These are phyloP conservation scores for Pseudotsuga menziesii DNA, from an alignment of 75 land plant genomes.

Conservation along the genomic window DNA sequence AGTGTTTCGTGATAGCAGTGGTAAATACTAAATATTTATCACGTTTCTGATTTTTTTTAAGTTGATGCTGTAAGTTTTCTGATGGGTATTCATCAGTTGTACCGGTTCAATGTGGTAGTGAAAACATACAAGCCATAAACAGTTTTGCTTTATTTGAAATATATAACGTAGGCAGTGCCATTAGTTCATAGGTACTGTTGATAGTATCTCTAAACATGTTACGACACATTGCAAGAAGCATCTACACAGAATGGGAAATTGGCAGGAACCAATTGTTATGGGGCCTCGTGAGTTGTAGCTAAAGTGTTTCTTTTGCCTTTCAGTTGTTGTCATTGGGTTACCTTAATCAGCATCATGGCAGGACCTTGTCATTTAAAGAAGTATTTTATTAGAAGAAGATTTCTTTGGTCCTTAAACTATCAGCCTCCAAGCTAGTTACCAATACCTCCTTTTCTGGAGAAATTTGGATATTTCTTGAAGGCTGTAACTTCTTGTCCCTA, in stretches of 20 bases:
- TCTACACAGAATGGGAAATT: not conserved
- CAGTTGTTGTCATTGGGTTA: constrained; percentile 82
- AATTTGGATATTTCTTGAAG: not conserved
- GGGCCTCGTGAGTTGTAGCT: not conserved
- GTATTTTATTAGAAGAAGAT: too few species aligned
- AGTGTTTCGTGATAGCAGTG: constrained; percentile 86
- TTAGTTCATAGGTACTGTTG: too few species aligned
- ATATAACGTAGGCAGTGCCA: too few species aligned
- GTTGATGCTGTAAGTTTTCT: not conserved
- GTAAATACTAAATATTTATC: constrained; percentile 44
- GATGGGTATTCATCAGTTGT: not conserved
- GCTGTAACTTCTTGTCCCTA: not conserved
- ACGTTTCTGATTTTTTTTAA: not conserved
- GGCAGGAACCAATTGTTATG: not conserved
- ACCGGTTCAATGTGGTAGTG: too few species aligned
- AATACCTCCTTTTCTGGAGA: not conserved
- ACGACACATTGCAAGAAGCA: not conserved
- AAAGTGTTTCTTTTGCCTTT: not conserved
- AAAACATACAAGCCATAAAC: too few species aligned
- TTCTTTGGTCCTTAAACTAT: too few species aligned
- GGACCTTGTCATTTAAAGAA: constrained; percentile 34
- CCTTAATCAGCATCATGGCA: constrained; percentile 98
- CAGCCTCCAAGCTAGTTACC: not conserved
- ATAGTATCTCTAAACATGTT: too few species aligned
- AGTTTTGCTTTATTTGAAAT: too few species aligned